Evolutionary conservation across 768 basidiomycete genomes (phyloP).

Genomic region (Macrocybe gigantea): DNA sequence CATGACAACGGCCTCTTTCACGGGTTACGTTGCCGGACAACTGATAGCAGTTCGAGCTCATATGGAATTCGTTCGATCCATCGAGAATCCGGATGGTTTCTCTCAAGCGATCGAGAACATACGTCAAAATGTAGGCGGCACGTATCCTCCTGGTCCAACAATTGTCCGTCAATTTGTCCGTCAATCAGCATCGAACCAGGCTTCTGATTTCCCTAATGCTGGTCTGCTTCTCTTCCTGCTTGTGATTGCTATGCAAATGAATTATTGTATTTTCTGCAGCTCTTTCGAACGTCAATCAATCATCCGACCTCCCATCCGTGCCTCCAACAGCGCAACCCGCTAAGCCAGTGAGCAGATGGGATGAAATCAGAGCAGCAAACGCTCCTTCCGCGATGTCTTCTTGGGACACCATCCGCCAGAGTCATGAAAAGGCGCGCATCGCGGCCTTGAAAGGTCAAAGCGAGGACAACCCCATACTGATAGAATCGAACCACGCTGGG

Average conservation of each 20-base stretch:
- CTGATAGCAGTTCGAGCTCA: constrained; percentile 22
- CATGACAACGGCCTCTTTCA: constrained; percentile 15
- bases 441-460: constrained; percentile 6
- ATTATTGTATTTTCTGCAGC: no score
- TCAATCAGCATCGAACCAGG: constrained; percentile 9
- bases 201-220: constrained; percentile 4
- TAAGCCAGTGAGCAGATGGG: constrained; percentile 45
- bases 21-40: constrained; percentile 26
- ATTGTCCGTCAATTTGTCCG: constrained; percentile 18
- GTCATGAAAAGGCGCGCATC: constrained; percentile 35
- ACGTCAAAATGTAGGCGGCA: constrained; percentile 35
- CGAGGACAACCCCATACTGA: not conserved
- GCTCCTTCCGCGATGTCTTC: constrained; percentile 41
- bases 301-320: no score
- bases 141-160: constrained; percentile 17
- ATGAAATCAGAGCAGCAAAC: constrained; percentile 57
- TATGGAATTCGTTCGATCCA: constrained; percentile 28
- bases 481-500: constrained; percentile 6
- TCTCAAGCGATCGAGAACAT: constrained; percentile 35
- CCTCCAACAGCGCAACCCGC: constrained; percentile 2
- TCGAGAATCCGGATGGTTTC: constrained; percentile 35
- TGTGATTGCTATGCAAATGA: no score
- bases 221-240: not conserved
- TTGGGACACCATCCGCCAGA: constrained; percentile 66
- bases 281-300: no score